Evolutionary conservation across 1,284 basidiomycete species (phyloP).

Genomic region (Peniophora sp.): DNA sequence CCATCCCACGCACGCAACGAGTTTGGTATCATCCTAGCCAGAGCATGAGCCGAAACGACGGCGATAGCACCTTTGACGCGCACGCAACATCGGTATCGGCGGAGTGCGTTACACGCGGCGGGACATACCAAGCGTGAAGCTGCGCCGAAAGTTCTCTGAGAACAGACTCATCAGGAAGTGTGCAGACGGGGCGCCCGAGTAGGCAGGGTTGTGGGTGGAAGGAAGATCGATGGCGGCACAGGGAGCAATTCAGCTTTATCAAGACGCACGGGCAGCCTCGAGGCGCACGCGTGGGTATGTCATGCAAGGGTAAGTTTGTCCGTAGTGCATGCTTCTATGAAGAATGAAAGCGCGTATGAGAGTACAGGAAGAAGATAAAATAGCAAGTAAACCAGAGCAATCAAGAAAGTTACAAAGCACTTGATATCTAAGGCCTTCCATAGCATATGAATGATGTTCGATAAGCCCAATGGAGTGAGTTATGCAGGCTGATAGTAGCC

Average conservation of each 20-base stretch:
- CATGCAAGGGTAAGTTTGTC: no score
- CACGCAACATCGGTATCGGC: conserved; percentile 31
- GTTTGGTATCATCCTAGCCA: conserved; percentile 18
- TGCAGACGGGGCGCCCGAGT: not conserved
- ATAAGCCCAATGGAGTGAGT: no score
- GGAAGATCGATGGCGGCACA: not conserved
- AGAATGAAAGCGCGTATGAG: no score
- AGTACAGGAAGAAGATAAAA: no score
- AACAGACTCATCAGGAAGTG: conserved; percentile 20
- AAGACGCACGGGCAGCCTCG: conserved; percentile 6
- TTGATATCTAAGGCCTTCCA: no score
- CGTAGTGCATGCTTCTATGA: no score
- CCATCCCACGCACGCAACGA: conserved; percentile 29
- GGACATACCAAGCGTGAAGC: conserved; percentile 13
- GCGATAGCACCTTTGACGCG: conserved; percentile 22
- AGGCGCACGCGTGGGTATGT: conserved; percentile 7
- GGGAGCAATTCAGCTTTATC: not conserved
- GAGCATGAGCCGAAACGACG: conserved; percentile 5
- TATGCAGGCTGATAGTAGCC: conserved; percentile 22
- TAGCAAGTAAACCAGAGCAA: no score
- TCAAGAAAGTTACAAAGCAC: no score
- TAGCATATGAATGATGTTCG: no score
- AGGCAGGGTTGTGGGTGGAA: not conserved
- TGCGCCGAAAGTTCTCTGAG: conserved; percentile 15
- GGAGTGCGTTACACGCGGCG: conserved; percentile 19